A percentile compares a stretch with the other conserved stretches of the same genome.
These are phyloP conservation scores for Linum tenue DNA, from an alignment of 345 rosid genomes.

Conservation along the genomic window DNA sequence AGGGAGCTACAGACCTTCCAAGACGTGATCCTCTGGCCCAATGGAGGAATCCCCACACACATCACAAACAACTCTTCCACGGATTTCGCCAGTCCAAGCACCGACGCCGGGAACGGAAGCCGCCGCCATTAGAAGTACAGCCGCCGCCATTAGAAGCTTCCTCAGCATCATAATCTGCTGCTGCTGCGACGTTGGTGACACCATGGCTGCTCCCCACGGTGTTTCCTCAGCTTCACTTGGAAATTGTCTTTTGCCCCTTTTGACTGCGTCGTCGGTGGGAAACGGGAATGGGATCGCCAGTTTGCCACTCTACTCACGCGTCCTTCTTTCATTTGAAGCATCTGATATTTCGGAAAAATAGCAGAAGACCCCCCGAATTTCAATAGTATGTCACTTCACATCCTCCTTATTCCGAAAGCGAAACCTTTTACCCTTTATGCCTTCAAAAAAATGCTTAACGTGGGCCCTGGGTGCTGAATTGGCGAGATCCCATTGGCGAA, in stretches of 20 bases:
- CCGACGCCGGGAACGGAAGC: constrained; percentile 29
- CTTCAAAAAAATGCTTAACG: too few species aligned
- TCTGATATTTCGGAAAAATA: too few species aligned
- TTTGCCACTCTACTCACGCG: too few species aligned
- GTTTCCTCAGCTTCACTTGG: too few species aligned
- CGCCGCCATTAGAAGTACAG: constrained; percentile 23
- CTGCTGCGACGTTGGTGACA: constrained; percentile 12
- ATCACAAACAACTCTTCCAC: constrained; percentile 87
- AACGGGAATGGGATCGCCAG: too few species aligned
- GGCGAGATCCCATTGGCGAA: background rate
- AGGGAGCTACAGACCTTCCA: constrained; percentile 43
- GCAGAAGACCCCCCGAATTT: too few species aligned
- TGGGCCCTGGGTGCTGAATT: background rate
- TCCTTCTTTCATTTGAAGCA: too few species aligned
- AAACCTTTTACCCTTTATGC: too few species aligned
- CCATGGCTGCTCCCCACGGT: constrained; percentile 25
- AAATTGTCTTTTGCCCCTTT: too few species aligned
- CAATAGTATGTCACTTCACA: too few species aligned
- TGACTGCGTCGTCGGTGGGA: too few species aligned
- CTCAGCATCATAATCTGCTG: background rate
- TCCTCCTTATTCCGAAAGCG: too few species aligned
- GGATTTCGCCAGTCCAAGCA: constrained; percentile 94
- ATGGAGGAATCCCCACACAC: constrained; percentile 82
- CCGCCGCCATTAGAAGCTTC: constrained; percentile 28
- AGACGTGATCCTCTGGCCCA: constrained; percentile 90